Evolutionary conservation across 2,329 filamentous ascomycete genomes (phyloP).

Genomic region (Calonectria pauciramosa): DNA sequence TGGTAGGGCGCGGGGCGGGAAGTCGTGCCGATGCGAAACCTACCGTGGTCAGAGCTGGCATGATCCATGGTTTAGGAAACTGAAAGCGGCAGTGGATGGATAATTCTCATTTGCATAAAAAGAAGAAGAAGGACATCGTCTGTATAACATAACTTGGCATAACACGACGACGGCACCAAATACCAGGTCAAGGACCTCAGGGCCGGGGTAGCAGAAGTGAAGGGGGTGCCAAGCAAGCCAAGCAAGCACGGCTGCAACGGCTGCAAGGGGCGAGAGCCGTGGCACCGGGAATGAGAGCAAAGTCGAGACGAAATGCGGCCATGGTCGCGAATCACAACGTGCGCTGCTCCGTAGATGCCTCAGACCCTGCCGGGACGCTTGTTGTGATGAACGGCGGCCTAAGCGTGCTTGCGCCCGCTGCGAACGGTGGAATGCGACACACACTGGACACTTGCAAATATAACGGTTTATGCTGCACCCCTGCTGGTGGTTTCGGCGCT

Average conservation of each 20-base stretch:
- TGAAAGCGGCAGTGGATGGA: background rate
- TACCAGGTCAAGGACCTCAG: background rate
- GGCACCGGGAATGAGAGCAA: background rate
- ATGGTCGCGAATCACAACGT: background rate
- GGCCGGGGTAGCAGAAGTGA: background rate
- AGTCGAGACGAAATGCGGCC: background rate
- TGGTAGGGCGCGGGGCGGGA: background rate
- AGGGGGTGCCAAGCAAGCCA: background rate
- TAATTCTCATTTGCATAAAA: background rate
- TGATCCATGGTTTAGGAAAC: background rate
- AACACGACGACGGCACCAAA: background rate
- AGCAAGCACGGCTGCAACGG: background rate
- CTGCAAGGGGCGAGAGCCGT: slow-evolving; percentile 6
- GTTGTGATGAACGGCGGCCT: background rate
- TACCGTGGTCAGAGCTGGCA: background rate
- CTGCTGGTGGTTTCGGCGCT: background rate
- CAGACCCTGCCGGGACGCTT: background rate
- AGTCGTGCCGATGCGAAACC: background rate
- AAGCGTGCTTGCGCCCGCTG: slow-evolving; percentile 2
- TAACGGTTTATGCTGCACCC: slow-evolving; percentile 2
- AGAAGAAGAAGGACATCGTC: background rate
- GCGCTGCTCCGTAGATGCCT: background rate
- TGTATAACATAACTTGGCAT: background rate
- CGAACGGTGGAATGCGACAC: slow-evolving; percentile 2
- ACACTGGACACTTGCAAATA: background rate